Base-by-base conservation (phyloP, 169 alveolate genomes). In the Hepatocystis sp. region DNA sequence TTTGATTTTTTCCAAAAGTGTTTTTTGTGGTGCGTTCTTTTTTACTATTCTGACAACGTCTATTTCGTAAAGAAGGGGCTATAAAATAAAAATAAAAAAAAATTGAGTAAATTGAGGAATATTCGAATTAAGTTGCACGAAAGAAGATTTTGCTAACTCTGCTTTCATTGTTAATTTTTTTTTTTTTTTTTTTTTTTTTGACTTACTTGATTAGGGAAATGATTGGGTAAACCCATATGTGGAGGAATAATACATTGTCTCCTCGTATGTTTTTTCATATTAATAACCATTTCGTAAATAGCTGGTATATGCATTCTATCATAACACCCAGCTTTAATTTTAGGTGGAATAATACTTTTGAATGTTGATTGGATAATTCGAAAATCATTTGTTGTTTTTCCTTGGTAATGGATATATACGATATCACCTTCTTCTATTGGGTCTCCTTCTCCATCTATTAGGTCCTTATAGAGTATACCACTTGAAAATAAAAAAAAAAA, bases 351-450 rank as follows among this genome's bases (percentile, higher is more conserved):
- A 11, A 76, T 44, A 39, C 88, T 58, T 19, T 30, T 76, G 23
- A 76, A 76, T 13, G 88, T 76, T 17, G 88, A 56, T 25, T 76
- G 71, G 58, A 76, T 76, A 58, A 76, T 58, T 32, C 88, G 65
- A 76, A 76, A 76, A 23, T 76, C 88, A 25, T 76, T 76, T 49
- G 88, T 76, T 52, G 88, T 76, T 58, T 76, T 76, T 10, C 88
- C 88, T 63, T 76, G 88, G 64, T 76, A 76, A 52, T 76, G 88
- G 19, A 76, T 76, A 58, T 76, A 76, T 15, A 76, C 88, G 10
- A 21, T 56, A 13, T 76, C 88, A 5, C 88, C 88, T 36, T 76
- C 76, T 76, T 76, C 88, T n/a, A 76, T 40, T n/a, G 76, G n/a
- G 23, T 56, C 63, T 15, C 67, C 68, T 23, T 58, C 88, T 15